These are phyloP conservation scores for Jackrogersella multiformis DNA, from an alignment of 495 filamentous ascomycete genomes.

Conservation along the genomic window DNA sequence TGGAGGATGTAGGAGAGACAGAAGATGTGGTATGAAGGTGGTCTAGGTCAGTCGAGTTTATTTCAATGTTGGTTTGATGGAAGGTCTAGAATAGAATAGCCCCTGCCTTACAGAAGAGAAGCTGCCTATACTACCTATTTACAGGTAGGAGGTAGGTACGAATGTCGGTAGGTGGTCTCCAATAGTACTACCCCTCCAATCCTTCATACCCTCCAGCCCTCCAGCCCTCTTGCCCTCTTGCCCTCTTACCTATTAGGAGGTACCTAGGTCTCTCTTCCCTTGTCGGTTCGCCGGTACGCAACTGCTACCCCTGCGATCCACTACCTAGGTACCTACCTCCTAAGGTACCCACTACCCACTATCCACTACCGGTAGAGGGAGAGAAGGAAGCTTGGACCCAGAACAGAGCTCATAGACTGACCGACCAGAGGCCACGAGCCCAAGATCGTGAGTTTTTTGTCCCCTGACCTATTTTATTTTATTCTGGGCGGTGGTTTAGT, in stretches of 20 bases:
- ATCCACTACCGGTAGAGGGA: background rate
- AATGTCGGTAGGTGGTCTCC: too few relatives aligned
- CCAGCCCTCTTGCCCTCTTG: constrained; percentile 11
- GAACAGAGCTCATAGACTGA: too few relatives aligned
- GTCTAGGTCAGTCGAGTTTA: constrained; percentile 10
- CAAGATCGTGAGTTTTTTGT: constrained; percentile 51
- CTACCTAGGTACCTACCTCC: too few relatives aligned
- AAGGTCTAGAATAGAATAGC: constrained; percentile 26
- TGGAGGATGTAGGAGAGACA: background rate
- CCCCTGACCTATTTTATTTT: constrained; percentile 28
- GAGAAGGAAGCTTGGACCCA: constrained; percentile 16
- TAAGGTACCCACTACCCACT: background rate
- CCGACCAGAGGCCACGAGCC: constrained; percentile 22
- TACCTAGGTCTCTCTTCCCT: too few relatives aligned
- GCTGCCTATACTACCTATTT: constrained; percentile 39
- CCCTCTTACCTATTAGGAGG: too few relatives aligned
- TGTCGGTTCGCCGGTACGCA: too few relatives aligned
- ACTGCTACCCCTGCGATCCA: background rate
- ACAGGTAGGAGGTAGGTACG: too few relatives aligned
- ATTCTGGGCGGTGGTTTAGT: constrained; percentile 38
- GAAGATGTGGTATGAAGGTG: background rate
- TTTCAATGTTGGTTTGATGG: background rate
- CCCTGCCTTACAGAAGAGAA: constrained; percentile 21
- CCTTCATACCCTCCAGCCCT: too few relatives aligned
- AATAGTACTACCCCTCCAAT: constrained; percentile 39